These are phyloP conservation scores for Botrytis medusae DNA, from an alignment of 2,329 filamentous ascomycete genomes.

Conservation along the genomic window DNA sequence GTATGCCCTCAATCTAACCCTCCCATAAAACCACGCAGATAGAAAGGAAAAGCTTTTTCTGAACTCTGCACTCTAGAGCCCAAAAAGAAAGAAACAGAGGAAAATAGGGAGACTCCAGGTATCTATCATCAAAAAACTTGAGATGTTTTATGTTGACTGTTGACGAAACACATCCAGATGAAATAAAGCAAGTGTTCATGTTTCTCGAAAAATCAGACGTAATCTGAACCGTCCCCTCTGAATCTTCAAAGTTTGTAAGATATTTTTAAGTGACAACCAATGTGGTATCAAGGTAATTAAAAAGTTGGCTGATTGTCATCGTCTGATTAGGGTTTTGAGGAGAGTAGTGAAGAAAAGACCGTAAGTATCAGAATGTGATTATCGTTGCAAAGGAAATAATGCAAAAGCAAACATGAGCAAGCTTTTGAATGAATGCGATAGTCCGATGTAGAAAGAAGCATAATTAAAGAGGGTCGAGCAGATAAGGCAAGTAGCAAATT, in stretches of 20 bases:
- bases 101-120: background rate
- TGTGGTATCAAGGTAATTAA: background rate
- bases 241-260: background rate
- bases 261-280: background rate
- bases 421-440: background rate
- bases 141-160: background rate
- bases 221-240: constrained; percentile 4
- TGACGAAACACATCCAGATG: background rate
- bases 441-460: constrained; percentile 5
- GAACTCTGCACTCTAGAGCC: background rate
- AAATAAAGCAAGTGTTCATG: background rate
- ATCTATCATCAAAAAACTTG: background rate
- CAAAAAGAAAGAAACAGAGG: background rate
- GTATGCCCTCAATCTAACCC: background rate
- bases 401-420: background rate
- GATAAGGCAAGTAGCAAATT: background rate
- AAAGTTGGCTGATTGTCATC: background rate
- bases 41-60: background rate
- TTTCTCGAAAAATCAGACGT: background rate
- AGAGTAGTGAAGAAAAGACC: background rate
- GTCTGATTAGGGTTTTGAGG: constrained; percentile 11
- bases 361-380: background rate
- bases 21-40: background rate
- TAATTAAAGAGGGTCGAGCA: background rate
- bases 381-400: background rate